Base-by-base conservation (phyloP, 176 grass and related monocot species). In the Carex littledalei region DNA sequence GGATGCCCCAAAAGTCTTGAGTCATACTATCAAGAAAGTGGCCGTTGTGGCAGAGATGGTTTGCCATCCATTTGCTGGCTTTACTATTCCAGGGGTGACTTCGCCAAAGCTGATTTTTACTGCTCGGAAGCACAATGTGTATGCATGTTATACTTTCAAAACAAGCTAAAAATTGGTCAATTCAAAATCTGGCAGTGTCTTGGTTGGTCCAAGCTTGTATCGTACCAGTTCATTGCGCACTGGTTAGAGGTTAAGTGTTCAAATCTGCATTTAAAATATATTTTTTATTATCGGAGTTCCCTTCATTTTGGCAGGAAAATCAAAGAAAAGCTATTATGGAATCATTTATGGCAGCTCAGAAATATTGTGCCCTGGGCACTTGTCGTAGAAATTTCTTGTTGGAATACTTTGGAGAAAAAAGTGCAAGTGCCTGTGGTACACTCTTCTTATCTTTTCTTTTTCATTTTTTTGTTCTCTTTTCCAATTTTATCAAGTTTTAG, bases 1-100 rank as follows among this genome's bases (percentile, higher is more conserved):
- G 93, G 93, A 34, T 98, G 95, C 43, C 95, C 95, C 5, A 98
- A 95, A 86, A 98, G 91, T 76, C 85, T 98, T 67, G 95, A 98
- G 69, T 91, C 93, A 43, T 98, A 98, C 65, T 95, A 98, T 81
- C 95, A 98, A 85, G 95, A 98, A 98, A 98, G 95, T 85, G 95
- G 95, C 37, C 88, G 93, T 76, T 98, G 93, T 82, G 95, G 95
- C 85, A 88, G 95, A 87, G 95, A 98, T 91, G 95, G 93, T 2
- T 83, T 98, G 83, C 73, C 89, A 67, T 98, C 95, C 87, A 76
- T 92, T 20, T 98, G 93, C 79, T 98, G 91, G 91, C 85, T 95
- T 66, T 98, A 98, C 89, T 98, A 98, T 84, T 94, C 94, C 87
- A 90, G 95, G 88, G 87, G 88, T 67, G 95, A 98, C 91, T 92